Conservation (phyloP, 2,329 filamentous ascomycete genomes). For the Emergomyces africanus region DNA sequence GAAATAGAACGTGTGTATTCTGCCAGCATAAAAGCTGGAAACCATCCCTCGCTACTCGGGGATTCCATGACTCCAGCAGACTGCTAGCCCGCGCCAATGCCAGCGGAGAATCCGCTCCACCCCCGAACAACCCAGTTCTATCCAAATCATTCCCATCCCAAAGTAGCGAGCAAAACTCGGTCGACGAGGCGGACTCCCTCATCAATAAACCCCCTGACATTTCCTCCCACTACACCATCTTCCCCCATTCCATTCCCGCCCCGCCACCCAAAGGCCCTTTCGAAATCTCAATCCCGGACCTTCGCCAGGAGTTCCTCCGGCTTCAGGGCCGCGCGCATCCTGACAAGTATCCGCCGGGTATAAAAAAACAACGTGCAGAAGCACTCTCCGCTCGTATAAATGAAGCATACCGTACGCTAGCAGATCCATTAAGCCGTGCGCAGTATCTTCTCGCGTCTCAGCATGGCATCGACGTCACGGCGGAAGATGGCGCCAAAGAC, state of each 20-base stretch:
- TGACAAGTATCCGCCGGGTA: conserved; percentile 35
- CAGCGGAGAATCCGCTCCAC: neutral
- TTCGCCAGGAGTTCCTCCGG: conserved; percentile 75
- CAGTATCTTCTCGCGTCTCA: conserved; percentile 64
- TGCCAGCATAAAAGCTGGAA: neutral
- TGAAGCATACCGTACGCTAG: conserved; percentile 77
- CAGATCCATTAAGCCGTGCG: conserved; percentile 65
- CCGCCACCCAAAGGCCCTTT: conserved; percentile 72
- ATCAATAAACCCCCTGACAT: conserved; percentile 20
- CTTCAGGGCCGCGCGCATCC: conserved; percentile 50
- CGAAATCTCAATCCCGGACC: conserved; percentile 52
- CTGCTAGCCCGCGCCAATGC: neutral
- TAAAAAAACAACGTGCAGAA: conserved; percentile 51
- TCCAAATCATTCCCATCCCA: neutral
- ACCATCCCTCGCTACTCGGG: neutral
- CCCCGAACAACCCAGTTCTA: conserved; percentile 3
- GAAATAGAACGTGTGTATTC: conserved; percentile 2
- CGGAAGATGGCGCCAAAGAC: conserved; percentile 59
- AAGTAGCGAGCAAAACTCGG: neutral
- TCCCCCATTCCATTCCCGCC: conserved; percentile 61
- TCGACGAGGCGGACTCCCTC: neutral
- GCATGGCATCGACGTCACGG: conserved; percentile 59
- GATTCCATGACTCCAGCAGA: neutral
- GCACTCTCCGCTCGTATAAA: conserved; percentile 74
- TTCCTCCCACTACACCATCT: conserved; percentile 71